Evolutionary conservation across 1,284 basidiomycete genomes (phyloP).

Genomic region (Stygiomarasmius scandens): DNA sequence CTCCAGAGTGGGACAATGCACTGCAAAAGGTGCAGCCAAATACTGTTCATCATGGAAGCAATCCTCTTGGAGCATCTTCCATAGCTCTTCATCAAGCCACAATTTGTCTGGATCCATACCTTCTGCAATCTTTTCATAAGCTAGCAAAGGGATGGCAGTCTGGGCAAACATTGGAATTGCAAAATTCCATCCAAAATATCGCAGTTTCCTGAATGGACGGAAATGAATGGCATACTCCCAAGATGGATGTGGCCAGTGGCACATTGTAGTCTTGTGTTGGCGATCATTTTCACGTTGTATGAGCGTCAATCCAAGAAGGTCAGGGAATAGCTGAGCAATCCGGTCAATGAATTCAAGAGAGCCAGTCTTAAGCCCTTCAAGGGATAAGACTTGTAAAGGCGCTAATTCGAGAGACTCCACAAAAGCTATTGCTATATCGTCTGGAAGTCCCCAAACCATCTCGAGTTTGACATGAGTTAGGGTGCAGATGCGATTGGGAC

Average conservation of each 20-base stretch:
- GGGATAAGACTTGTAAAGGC: not conserved
- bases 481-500: not conserved
- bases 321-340: not conserved
- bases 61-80: not conserved
- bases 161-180: not conserved
- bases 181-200: slow-evolving; percentile 5
- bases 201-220: not conserved
- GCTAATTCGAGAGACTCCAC: not conserved
- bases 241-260: not conserved
- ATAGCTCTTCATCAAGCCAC: not conserved
- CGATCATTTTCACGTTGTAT: not conserved
- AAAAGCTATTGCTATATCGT: not conserved
- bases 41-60: not conserved
- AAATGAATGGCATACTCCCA: not conserved
- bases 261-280: not conserved
- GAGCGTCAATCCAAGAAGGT: not conserved
- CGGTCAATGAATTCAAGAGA: not conserved
- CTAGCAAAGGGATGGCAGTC: not conserved
- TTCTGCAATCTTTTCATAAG: not conserved
- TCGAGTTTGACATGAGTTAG: not conserved
- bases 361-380: not conserved
- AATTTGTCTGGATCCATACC: too few species aligned
- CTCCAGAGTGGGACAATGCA: not conserved
- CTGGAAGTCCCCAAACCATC: not conserved
- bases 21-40: not conserved